Conservation (phyloP, 2,329 filamentous ascomycete species). For the Ophiostoma sp. region DNA sequence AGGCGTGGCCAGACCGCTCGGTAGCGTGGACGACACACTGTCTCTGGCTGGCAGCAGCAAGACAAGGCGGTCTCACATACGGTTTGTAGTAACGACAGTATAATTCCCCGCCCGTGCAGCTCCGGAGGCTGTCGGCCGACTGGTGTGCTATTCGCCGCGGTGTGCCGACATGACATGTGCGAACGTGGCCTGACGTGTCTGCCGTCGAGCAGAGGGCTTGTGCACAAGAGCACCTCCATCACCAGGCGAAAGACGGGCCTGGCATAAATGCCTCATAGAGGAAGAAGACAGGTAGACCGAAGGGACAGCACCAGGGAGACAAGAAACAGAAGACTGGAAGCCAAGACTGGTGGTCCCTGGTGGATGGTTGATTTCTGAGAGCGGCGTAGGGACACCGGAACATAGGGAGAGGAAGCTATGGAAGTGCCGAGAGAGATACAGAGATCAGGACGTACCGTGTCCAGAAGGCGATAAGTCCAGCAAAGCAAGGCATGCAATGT, state of each 20-base stretch:
- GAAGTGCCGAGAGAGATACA: not conserved
- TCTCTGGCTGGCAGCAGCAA: not conserved
- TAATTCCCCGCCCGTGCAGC: no score
- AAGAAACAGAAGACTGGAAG: not conserved
- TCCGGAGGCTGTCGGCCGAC: no score
- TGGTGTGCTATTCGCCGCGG: no score
- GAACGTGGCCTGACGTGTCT: not conserved
- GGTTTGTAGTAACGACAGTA: no score
- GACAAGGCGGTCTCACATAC: not conserved
- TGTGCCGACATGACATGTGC: not conserved
- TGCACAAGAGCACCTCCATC: not conserved
- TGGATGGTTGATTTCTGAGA: not conserved
- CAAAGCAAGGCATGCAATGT: no score
- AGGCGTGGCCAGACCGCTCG: not conserved
- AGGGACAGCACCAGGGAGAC: not conserved
- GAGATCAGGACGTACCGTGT: no score
- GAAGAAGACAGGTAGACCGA: not conserved
- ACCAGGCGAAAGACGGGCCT: not conserved
- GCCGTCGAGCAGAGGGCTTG: not conserved
- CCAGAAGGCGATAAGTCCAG: no score
- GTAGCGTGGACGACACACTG: not conserved
- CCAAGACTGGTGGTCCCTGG: not conserved
- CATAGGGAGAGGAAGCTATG: not conserved
- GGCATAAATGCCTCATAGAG: conserved; percentile 1
- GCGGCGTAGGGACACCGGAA: not conserved